Base-by-base conservation (phyloP, 306 rosid species). In the Ceratonia siliqua region DNA sequence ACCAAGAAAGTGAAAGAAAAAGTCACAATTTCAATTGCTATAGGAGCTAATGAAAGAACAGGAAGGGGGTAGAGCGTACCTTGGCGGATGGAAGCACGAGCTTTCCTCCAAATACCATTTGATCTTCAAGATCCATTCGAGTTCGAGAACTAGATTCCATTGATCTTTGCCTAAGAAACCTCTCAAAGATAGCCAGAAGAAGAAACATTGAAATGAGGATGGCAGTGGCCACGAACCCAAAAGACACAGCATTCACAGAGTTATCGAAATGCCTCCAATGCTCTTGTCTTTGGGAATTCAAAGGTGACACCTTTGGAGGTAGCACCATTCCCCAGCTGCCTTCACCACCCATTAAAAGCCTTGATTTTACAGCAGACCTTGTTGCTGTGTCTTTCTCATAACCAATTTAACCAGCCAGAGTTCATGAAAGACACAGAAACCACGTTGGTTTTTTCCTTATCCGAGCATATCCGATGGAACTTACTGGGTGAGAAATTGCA, bases 161-260 rank as follows among this genome's bases (percentile, higher is more conserved):
- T 54, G 90, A 76, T 67, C 85, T 83, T 53, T 89, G 83, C 73
- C 85, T 73, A 78, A 87, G 81, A 79, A 88, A 80, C 76, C 85
- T 87, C 89, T 91, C 96, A 39, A 85, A 78, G 62, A 88, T 88
- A 5, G 96, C 96, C 86, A 91, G 83, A 25, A 85, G 86, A 76
- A 91, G 89, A 79, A 91, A 91, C 89, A 91, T 83, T 54, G 94
- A 87, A 62, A 91, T 78, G 77, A 89, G 90, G 69, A 91, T 85
- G 32, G 89, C 96, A 68, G 93, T 90, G 62, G 93, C 93, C 0
- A 91, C 87, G 68, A 91, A 85, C 53, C 93, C 92, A 83, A 88
- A 88, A 56, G 89, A 85, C 62, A 88, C 78, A 14, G 90, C 89
- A 74, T 87, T 88, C 32, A 88, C 81, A 0, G 93, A 88, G 69